Evolutionary conservation across 1,139 yeast species (phyloP), one percentile per base, ranked within the genome.

Genomic region (Yamadazyma triangularis): DNA sequence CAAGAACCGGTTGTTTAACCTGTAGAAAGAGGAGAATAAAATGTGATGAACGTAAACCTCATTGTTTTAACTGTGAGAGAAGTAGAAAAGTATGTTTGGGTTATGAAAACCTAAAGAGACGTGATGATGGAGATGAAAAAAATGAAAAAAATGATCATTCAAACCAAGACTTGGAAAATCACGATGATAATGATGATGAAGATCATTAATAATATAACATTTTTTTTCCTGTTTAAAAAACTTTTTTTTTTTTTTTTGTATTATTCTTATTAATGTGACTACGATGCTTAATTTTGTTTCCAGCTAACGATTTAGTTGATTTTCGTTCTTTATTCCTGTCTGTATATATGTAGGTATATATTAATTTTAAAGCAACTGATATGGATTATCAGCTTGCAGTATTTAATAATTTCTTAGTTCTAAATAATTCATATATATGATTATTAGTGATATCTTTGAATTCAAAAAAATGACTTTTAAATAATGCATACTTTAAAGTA

Each of bases 31-130:
- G 89, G 47, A 62, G 88, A 38, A 80, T 82, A 42, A 76, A 76
- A 51, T 82, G 91, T 57, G 91, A 81, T 50, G 91, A 82, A 54
- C 58, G 80, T 30, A 82, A 79, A 44, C 91, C 91, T 2, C 68
- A 71, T 31, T 84, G 93, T 50, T 67, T 63, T 47, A 83, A 84
- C 52, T 84, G 94, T 52, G 83, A 77, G 46, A 71, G 84, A 40
- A 70, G 81, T 27, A 77, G 77, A 41, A 77, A 84, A 41, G 71
- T 73, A 10, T 84, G 94, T 47, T 59, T 79, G 9, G 88, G 87
- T 3, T 81, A 81, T 50, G 85, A 67, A 42, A 55, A 53, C 32
- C 41, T 54, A 28, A 45, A 43, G 32, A 47, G 35, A 38, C 46
- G 40, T 33, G 33, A 32, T 15, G 36, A 39, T 9, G 20, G 9